Percentiles rank a stretch among this genome's conserved stretches.
Conservation (phyloP, 768 basidiomycete species). For the Boletus sp. region DNA sequence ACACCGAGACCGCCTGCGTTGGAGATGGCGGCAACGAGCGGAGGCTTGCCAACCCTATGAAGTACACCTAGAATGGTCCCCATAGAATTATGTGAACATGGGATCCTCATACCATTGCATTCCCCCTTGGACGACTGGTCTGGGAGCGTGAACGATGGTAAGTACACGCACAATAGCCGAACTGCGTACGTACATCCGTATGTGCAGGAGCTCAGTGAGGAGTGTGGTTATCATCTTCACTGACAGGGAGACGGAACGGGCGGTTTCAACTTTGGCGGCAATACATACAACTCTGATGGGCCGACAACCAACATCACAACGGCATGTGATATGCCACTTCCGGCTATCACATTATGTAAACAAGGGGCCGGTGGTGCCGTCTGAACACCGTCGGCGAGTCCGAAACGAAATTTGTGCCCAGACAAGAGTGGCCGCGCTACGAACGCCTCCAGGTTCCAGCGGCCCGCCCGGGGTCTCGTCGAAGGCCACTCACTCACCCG, state of each 20-base stretch:
- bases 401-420: no score
- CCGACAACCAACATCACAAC: no score
- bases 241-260: neutral
- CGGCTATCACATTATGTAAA: neutral
- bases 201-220: slow-evolving; percentile 63
- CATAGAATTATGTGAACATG: neutral
- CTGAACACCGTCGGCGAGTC: no score
- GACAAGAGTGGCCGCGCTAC: no score
- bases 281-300: no score
- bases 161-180: neutral
- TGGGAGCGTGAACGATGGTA: slow-evolving; percentile 23
- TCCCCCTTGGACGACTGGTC: slow-evolving; percentile 82
- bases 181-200: slow-evolving; percentile 55
- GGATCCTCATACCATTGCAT: slow-evolving; percentile 73
- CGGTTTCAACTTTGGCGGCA: no score
- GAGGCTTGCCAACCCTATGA: slow-evolving; percentile 74
- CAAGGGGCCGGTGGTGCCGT: no score
- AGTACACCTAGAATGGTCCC: neutral
- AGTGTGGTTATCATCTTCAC: slow-evolving; percentile 45
- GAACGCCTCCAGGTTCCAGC: no score
- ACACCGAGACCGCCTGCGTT: slow-evolving; percentile 80
- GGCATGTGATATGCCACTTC: neutral
- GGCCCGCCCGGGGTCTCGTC: no score
- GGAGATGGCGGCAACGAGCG: slow-evolving; percentile 73
- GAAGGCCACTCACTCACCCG: no score